Base-by-base conservation (phyloP, 495 filamentous ascomycete species). In the Astrothelium macrocarpum region DNA sequence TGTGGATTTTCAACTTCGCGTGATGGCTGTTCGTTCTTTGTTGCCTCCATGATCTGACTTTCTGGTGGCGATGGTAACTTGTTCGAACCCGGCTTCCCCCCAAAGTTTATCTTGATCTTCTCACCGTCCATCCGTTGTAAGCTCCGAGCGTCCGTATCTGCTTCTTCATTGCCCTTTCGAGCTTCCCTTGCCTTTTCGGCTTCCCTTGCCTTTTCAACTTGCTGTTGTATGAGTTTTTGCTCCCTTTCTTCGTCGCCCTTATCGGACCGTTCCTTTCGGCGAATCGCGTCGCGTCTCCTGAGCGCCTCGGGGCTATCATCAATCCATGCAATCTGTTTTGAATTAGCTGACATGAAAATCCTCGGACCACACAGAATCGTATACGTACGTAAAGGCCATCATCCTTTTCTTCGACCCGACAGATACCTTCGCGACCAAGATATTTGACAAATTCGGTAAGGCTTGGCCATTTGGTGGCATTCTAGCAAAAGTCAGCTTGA, bases 231-330 rank as follows among this genome's bases (percentile, higher is more conserved):
- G 72, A 88, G 70, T 69, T 77, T 82, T 75, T 91, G 87, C 74
- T 97, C 94, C 61, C 90, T 74, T 71, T 95, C 88, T 73, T 96
- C 95, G 68, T 96, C 91, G 1, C 90, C 92, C 68, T 86, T 88
- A 68, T 96, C 90, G 74, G 87, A 84, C 66, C 87, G 78, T 72
- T 97, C 91, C 75, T 90, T 91, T 74, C 86, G 85, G 70, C 88
- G 75, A 39, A 95, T 79, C 26, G 88, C 90, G 64, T 97, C 92
- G 53, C 87, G 81, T 59, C 90, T 78, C 69, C 83, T 78, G 71
- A 97, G 76, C 0, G 90, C 89, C 60, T 95, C 92, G 0, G 91
- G 90, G 32, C 83, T 87, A 68, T 92, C 89, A 75, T 99, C 93
- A 32, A 97, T 85, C 90, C 92, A 99, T 4, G 85, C 81, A 60